Base-by-base conservation (phyloP, 2,329 filamentous ascomycete species). In the Beauveria australis region DNA sequence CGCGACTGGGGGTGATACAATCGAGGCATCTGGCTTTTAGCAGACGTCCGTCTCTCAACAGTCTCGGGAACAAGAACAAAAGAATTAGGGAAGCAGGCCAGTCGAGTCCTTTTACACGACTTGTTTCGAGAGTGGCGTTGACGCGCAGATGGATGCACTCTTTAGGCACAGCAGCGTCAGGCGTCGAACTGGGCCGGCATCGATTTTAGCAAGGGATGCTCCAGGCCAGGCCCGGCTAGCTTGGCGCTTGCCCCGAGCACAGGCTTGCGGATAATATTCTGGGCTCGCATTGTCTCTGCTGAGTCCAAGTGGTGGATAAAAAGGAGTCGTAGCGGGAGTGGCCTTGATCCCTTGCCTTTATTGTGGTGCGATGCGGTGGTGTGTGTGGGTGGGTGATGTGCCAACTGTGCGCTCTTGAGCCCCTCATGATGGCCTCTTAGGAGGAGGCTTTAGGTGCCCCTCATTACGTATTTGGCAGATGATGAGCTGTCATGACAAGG, bases 31-130 rank as follows among this genome's bases (percentile, higher is more conserved):
- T 40, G 44, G 54, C 22, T 37, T 48, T 16, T 9, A 19, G 33
- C 18, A 26, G 40, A 19, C 44, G 30, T 33, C 40, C 22, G 44
- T 41, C 8, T 19, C 19, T 26, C n/a, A 40, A 57, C 14, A 12
- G n/a, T 46, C 8, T n/a, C 12, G 8, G 41, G 28, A 37, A 28
- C n/a, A 24, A 28, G 41, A 22, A 30, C 10, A 37, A 5, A 4
- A 33, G 30, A 37, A 37, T 1, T 3, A 37, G 14, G 33, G 12
- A 22, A 46, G 9, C 28, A 24, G 43, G 53, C 43, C 41, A 14
- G 41, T 56, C 41, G 53, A 46, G 53, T 56, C 53, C 43, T 56
- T 56, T 56, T 56, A 56, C 53, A 56, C 53, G 41, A 47, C 30
- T 9, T 19, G 43, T 22, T 14, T 5, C 12, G 22, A 18, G 30